A percentile compares a stretch with the other conserved stretches of the same genome.
phyloP scores from a whole-genome alignment of 2,329 filamentous ascomycete species.

The Chaetoscypha palmicola region DNA sequence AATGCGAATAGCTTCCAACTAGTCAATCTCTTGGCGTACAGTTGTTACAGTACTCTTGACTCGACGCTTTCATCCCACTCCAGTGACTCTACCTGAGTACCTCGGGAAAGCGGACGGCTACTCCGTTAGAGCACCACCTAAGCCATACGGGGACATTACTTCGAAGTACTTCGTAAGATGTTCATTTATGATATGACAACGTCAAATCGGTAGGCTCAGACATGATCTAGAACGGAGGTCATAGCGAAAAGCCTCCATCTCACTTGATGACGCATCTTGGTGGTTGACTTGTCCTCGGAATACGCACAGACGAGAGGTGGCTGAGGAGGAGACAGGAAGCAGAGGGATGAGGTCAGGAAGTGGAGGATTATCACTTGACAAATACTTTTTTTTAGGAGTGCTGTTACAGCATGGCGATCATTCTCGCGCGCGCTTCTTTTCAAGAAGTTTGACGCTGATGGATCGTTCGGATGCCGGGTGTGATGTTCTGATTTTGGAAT shows the following conservation, averaged over 20 bases:
- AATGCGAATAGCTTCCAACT: too few species aligned
- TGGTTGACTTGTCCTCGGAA: too few species aligned
- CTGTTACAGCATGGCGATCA: not conserved
- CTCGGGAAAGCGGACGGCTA: too few species aligned
- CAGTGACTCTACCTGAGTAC: too few species aligned
- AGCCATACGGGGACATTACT: too few species aligned
- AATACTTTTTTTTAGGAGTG: not conserved
- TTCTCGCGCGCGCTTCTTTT: constrained; percentile 8
- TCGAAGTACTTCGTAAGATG: too few species aligned
- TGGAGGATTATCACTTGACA: not conserved
- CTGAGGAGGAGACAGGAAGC: not conserved
- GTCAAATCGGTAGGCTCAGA: constrained; percentile 1
- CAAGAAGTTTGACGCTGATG: not conserved
- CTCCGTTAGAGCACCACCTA: too few species aligned
- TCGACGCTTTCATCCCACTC: too few species aligned
- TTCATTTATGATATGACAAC: not conserved
- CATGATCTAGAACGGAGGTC: constrained; percentile 1
- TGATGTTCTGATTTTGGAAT: not conserved
- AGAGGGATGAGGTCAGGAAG: not conserved
- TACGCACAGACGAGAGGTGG: not conserved
- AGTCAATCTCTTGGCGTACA: too few species aligned
- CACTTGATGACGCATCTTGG: not conserved
- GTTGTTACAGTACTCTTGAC: too few species aligned
- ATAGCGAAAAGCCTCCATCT: not conserved
- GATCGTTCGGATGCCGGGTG: not conserved